Base-by-base conservation (phyloP, 768 basidiomycete species). In the Paxillus involutus region DNA sequence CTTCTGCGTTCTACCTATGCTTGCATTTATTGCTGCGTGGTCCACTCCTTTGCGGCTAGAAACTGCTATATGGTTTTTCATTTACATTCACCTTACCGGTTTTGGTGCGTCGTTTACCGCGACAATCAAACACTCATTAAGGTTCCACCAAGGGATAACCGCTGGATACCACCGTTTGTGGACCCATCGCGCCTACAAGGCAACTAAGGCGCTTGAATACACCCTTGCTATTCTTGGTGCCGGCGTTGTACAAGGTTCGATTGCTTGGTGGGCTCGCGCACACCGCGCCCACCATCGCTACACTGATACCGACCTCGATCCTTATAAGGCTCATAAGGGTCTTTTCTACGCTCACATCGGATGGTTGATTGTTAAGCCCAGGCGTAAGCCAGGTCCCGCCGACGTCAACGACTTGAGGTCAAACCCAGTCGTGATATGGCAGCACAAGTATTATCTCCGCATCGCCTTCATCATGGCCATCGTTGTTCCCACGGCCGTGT, bases 241-340 rank as follows among this genome's bases (percentile, higher is more conserved):
- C 1, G 94, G 94, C 40, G 93, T 91, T 7, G 87, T 94, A 47
- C 84, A 98, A 68, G 94, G 93, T 8, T 95, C 94, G 21, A 94
- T 98, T 77, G 90, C 90, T 67, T 97, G 95, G 94, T 98, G 95
- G 95, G 86, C 86, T 29, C 82, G 94, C 48, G 92, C 92, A 44
- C 94, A 98, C 77, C 89, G 94, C 53, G 94, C 94, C 3, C 93
- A 94, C 71, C 94, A 94, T 67, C 83, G 93, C 39, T 94, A 94
- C 77, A 96, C 93, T 58, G 94, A 94, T 75, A 96, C 92, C 60
- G 89, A 92, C 50, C 87, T 96, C 59, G 92, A 95, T 73, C 93
- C 92, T 0, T 95, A 96, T 77, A 87, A 89, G 55, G 92, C 92
- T 7, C 87, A 91, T 69, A 84, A 86, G 61, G 93, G 93, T 48